Evolutionary conservation across 495 filamentous ascomycete species (phyloP).

Genomic region (Ascobolus immersus): DNA sequence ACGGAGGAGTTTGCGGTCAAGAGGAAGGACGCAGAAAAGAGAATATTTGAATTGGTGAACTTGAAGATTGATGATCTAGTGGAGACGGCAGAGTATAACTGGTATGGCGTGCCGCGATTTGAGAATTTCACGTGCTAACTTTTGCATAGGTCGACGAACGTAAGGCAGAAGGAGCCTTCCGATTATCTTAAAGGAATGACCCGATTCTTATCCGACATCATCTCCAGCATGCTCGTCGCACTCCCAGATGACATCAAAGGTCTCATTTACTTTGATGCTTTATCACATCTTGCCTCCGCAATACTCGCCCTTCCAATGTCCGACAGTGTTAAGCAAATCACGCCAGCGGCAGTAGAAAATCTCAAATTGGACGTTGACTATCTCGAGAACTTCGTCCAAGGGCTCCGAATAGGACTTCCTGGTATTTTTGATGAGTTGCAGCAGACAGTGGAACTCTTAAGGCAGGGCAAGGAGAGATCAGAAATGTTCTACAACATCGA

Average conservation of each 20-base stretch:
- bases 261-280: constrained; percentile 88
- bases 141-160: constrained; percentile 30
- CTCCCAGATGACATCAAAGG: constrained; percentile 87
- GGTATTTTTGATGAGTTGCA: constrained; percentile 77
- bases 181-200: constrained; percentile 89
- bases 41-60: constrained; percentile 95
- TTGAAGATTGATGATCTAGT: constrained; percentile 96
- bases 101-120: constrained; percentile 26
- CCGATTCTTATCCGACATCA: constrained; percentile 80
- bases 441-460: constrained; percentile 67
- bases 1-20: constrained; percentile 67
- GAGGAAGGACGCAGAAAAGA: constrained; percentile 88
- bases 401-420: constrained; percentile 37
- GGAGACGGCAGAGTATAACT: constrained; percentile 90
- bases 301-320: constrained; percentile 73
- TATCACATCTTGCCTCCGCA: constrained; percentile 66
- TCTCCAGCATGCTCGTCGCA: constrained; percentile 76
- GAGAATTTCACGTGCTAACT: constrained; percentile 1
- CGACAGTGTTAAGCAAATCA: constrained; percentile 55
- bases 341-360: constrained; percentile 55
- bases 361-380: constrained; percentile 62
- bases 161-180: constrained; percentile 40
- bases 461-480: constrained; percentile 44
- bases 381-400: constrained; percentile 60
- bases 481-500: constrained; percentile 87